Evolutionary conservation across 805 yeast species (phyloP).

Genomic region (Lipomyces oligophaga): DNA sequence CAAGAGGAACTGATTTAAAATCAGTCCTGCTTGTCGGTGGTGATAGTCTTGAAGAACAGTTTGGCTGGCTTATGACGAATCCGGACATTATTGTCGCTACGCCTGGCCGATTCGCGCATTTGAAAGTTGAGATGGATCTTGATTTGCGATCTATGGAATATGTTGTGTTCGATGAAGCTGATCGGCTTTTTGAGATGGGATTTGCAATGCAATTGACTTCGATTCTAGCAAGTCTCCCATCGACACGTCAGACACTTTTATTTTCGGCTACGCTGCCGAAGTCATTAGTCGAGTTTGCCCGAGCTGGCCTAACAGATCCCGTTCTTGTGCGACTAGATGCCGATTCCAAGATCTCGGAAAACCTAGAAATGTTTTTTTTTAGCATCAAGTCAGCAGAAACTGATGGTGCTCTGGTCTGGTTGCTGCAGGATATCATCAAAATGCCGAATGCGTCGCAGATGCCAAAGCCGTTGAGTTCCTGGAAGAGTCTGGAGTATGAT

Average conservation of each 20-base stretch:
- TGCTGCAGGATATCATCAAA: conserved; percentile 80
- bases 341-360: conserved; percentile 84
- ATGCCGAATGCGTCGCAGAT: conserved; percentile 66
- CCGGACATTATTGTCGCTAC: conserved; percentile 96
- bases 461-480: conserved; percentile 51
- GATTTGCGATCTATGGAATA: conserved; percentile 81
- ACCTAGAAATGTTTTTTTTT: conserved; percentile 84
- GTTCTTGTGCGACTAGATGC: conserved; percentile 89
- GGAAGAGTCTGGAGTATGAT: conserved; percentile 48
- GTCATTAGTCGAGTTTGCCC: conserved; percentile 91
- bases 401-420: conserved; percentile 74
- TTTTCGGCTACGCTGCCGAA: conserved; percentile 95
- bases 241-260: conserved; percentile 77
- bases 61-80: conserved; percentile 82
- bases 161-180: conserved; percentile 96
- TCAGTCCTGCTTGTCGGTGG: conserved; percentile 88
- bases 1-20: conserved; percentile 78
- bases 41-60: conserved; percentile 96
- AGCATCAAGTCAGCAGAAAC: conserved; percentile 78
- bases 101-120: conserved; percentile 94
- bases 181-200: conserved; percentile 93
- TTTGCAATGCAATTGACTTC: conserved; percentile 91
- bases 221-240: conserved; percentile 75
- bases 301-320: conserved; percentile 92
- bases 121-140: conserved; percentile 90